Evolutionary conservation across 495 filamentous ascomycete genomes (phyloP).

Genomic region (Cryomyces minteri): DNA sequence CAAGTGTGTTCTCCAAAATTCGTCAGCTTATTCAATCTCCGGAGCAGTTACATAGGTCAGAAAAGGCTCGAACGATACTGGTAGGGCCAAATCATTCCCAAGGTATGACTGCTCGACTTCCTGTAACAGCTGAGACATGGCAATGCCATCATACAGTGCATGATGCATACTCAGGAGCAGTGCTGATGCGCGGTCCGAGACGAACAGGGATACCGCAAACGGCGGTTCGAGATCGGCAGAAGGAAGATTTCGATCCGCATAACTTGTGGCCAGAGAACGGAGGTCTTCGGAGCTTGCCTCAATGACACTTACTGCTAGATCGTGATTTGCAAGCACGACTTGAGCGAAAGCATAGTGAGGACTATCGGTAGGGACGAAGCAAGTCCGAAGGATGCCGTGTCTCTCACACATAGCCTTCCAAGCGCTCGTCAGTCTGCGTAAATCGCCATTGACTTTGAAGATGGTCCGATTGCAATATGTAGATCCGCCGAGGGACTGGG

Average conservation of each 20-base stretch:
- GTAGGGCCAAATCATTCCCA: conserved; percentile 23
- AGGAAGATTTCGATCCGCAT: no score
- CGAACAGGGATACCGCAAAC: no score
- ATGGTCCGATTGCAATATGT: conserved; percentile 38
- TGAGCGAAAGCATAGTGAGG: conserved; percentile 35
- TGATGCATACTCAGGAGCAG: conserved; percentile 55
- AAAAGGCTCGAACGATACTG: conserved; percentile 30
- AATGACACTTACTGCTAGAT: background rate
- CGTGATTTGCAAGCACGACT: conserved; percentile 27
- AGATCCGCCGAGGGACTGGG: conserved; percentile 10
- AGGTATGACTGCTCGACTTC: conserved; percentile 39
- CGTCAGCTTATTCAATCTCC: conserved; percentile 23
- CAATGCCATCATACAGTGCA: conserved; percentile 63
- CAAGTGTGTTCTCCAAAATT: conserved; percentile 43
- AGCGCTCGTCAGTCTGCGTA: conserved; percentile 20
- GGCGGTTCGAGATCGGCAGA: no score
- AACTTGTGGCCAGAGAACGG: no score
- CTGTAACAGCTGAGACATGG: conserved; percentile 41
- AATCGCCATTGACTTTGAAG: conserved; percentile 26
- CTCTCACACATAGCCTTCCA: conserved; percentile 34
- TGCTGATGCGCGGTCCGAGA: no score
- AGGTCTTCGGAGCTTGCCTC: no score
- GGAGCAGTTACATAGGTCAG: conserved; percentile 26
- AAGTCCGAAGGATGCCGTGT: conserved; percentile 46
- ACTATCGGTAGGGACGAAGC: conserved; percentile 36